Percentiles rank a stretch among this genome's conserved stretches.
These are phyloP conservation scores for Amphicarpaea edgeworthii DNA, from an alignment of 306 rosid species.

Conservation along the genomic window DNA sequence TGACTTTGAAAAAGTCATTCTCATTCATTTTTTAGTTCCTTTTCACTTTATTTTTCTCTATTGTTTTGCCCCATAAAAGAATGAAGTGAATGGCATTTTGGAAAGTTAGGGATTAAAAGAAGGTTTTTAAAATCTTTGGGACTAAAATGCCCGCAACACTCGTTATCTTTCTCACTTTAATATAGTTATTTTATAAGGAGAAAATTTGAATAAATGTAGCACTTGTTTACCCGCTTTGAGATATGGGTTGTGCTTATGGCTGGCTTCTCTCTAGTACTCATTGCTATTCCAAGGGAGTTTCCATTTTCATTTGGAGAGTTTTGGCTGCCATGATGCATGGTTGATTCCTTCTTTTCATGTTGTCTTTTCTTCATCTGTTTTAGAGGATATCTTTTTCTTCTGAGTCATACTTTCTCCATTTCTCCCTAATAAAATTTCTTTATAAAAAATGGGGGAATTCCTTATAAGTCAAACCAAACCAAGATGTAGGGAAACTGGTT, in stretches of 20 bases:
- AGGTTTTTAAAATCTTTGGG: not conserved
- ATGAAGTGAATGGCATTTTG: not conserved
- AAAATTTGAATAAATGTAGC: slow-evolving; percentile 4
- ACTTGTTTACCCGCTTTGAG: slow-evolving; percentile 21
- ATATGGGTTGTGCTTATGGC: slow-evolving; percentile 7
- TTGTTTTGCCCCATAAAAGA: not conserved
- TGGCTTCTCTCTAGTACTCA: not conserved
- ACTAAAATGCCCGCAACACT: not conserved
- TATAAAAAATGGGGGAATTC: slow-evolving; percentile 3
- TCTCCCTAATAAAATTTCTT: slow-evolving; percentile 18
- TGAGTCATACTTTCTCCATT: slow-evolving; percentile 7
- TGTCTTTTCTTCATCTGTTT: slow-evolving; percentile 23
- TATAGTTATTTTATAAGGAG: not conserved
- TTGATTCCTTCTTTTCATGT: slow-evolving; percentile 17
- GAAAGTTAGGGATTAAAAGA: not conserved
- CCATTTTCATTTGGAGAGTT: slow-evolving; percentile 2
- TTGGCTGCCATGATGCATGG: slow-evolving; percentile 19
- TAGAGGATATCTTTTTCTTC: not conserved
- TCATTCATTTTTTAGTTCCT: not conserved
- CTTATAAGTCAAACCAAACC: slow-evolving; percentile 15
- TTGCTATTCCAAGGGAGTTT: slow-evolving; percentile 35
- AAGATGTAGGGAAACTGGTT: slow-evolving; percentile 33
- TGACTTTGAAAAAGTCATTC: not conserved
- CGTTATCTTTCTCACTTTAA: slow-evolving; percentile 3
- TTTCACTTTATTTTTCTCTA: not conserved